Percentiles rank a stretch among this genome's conserved stretches.
Conservation (phyloP, 176 grass and related monocot species). For the Coix lacrymajobi region DNA sequence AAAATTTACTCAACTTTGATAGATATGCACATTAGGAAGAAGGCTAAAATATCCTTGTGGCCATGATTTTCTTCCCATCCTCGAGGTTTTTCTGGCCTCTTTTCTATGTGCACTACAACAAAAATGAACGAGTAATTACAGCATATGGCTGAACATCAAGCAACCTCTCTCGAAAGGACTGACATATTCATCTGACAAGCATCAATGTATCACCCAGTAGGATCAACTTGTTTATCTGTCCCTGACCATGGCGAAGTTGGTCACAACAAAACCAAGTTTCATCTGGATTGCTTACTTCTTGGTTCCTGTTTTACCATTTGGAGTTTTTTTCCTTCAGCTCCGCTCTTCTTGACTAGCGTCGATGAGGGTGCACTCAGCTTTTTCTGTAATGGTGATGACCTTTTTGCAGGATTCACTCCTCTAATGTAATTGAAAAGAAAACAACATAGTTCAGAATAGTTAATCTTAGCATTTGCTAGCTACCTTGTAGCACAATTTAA, state of each 20-base stretch:
- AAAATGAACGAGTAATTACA: constrained; percentile 12
- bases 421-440: constrained; percentile 25
- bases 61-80: not conserved
- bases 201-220: not conserved
- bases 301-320: constrained; percentile 30
- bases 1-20: not conserved
- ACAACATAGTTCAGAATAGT: not conserved
- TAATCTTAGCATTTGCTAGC: not conserved
- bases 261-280: not conserved
- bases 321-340: constrained; percentile 28
- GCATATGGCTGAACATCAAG: not conserved
- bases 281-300: constrained; percentile 30
- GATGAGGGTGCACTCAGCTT: constrained; percentile 17
- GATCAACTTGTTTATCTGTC: constrained; percentile 19
- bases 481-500: not conserved
- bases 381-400: constrained; percentile 30
- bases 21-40: not conserved
- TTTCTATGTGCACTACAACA: constrained; percentile 3
- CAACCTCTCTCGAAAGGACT: not conserved
- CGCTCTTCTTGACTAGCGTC: constrained; percentile 11
- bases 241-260: not conserved
- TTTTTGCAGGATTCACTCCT: constrained; percentile 15
- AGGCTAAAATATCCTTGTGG: not conserved
- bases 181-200: not conserved
- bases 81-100: not conserved